phyloP scores from a whole-genome alignment of 208 protist genomes.

The Wallacemonas rigidus region DNA sequence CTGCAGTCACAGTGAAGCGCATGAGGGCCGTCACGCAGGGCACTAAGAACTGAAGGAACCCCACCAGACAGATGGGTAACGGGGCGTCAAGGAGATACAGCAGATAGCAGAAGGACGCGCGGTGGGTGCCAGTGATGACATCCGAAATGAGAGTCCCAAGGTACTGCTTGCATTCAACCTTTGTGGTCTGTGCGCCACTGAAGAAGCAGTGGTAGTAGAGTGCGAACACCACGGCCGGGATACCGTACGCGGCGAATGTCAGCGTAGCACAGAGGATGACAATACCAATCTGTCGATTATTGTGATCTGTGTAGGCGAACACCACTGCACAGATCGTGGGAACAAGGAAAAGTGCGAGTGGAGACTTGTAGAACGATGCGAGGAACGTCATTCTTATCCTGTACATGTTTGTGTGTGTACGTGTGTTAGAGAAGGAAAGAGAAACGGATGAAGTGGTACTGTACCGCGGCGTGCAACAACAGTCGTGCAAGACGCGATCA shows the following conservation, averaged over 20 bases:
- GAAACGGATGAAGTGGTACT: too few relatives aligned
- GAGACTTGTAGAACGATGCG: not conserved
- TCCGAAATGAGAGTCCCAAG: not conserved
- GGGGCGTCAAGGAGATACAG: slow-evolving; percentile 2
- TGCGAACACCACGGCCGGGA: not conserved
- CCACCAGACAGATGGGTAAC: not conserved
- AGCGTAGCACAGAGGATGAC: not conserved
- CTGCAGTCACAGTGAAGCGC: not conserved
- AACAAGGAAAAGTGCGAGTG: not conserved
- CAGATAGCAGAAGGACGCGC: not conserved
- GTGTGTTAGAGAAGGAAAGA: too few relatives aligned
- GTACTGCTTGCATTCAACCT: not conserved
- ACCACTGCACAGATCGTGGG: not conserved
- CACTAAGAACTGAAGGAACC: not conserved
- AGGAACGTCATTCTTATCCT: not conserved
- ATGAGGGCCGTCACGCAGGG: not conserved
- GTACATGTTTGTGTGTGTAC: too few relatives aligned
- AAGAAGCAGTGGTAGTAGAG: slow-evolving; percentile 7
- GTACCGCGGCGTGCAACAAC: too few relatives aligned
- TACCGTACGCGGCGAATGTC: not conserved
- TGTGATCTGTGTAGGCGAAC: not conserved
- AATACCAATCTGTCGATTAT: not conserved
- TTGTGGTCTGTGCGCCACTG: slow-evolving; percentile 3
- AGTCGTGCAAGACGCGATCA: too few relatives aligned
- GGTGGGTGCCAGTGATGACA: not conserved